Evolutionary conservation across 108 stramenopile genomes (phyloP).

Genomic region (Cylindrotheca fusiformis): DNA sequence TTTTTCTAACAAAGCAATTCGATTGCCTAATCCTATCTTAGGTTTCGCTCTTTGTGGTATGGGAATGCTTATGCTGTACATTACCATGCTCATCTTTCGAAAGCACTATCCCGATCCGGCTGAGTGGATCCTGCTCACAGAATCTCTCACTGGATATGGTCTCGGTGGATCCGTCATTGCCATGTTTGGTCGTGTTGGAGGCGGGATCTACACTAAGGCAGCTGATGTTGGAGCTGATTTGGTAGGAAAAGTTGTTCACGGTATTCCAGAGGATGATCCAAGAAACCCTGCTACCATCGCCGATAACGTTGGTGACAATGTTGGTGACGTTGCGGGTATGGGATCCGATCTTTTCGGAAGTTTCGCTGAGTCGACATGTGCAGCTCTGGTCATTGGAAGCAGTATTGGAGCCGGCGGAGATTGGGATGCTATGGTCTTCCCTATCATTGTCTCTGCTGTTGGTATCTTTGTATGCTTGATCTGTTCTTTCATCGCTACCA

Average conservation of each 20-base stretch:
- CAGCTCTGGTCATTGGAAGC: slow-evolving; percentile 93
- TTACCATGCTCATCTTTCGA: slow-evolving; percentile 74
- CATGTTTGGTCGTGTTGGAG: slow-evolving; percentile 99
- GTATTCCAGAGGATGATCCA: slow-evolving; percentile 99
- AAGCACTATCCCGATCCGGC: slow-evolving; percentile 69
- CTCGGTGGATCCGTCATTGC: slow-evolving; percentile 97
- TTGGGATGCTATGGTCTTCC: slow-evolving; percentile 98
- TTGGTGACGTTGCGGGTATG: slow-evolving; percentile 99
- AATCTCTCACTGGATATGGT: slow-evolving; percentile 94
- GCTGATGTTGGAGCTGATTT: slow-evolving; percentile 99
- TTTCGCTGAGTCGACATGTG: slow-evolving; percentile 97
- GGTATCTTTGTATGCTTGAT: slow-evolving; percentile 96
- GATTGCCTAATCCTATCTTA: neutral
- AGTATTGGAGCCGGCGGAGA: slow-evolving; percentile 79
- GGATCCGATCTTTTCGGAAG: slow-evolving; percentile 98
- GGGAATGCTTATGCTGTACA: slow-evolving; percentile 90
- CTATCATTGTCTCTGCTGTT: slow-evolving; percentile 88
- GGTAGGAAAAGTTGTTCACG: slow-evolving; percentile 98
- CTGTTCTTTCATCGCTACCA: slow-evolving; percentile 95
- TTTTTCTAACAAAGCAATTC: neutral
- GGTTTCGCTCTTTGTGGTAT: slow-evolving; percentile 94
- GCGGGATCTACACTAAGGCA: slow-evolving; percentile 99
- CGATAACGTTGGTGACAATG: slow-evolving; percentile 99
- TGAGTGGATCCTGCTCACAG: slow-evolving; percentile 92
- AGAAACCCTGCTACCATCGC: slow-evolving; percentile 99